Evolutionary conservation across 495 filamentous ascomycete genomes (phyloP), one percentile per base, ranked within the genome.

Genomic region (Evernia prunastri): DNA sequence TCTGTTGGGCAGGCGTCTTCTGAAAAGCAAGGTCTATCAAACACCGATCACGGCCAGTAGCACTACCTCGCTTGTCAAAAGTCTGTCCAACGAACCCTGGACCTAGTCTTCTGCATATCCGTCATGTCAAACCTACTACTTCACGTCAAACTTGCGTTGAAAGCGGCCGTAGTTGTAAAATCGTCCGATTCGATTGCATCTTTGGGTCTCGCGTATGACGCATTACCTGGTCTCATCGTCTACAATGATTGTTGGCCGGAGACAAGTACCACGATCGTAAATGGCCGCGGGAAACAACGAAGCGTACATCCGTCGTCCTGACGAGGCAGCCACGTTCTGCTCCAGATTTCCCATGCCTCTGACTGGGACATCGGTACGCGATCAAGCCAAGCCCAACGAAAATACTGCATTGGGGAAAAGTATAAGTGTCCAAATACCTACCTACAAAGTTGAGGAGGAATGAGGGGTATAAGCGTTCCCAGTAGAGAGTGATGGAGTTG

Each of bases 61-160:
- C 51, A 54, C 51, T 17, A 54, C 33, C 51, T 54, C 51, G 51
- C 51, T 54, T 54, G 23, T 51, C 9, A 29, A 54, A 54, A 29
- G 18, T 54, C 20, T 54, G 29, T 54, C 17, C 27, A 33, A 20
- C 0, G 33, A 20, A 33, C 17, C 29, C 29, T 29, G 31, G n/a
- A n/a, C n/a, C n/a, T 17, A 20, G 29, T 20, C 12, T 17, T 54
- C 33, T 29, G 29, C 29, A 54, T 54, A 6, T 54, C 17, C 29
- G 17, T 54, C 51, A 33, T 33, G 51, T 33, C 51, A 33, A 33
- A 33, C 49, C 49, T 31, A 29, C 25, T 53, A 53, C 51, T n/a
- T 33, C 51, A 54, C 29, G 51, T 54, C 51, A 54, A 54, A 54
- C 29, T 33, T 54, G 51, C 51, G 33, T n/a, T n/a, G n/a, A 29